Conservation (phyloP, 768 basidiomycete species). For the Amyloporia xantha region DNA sequence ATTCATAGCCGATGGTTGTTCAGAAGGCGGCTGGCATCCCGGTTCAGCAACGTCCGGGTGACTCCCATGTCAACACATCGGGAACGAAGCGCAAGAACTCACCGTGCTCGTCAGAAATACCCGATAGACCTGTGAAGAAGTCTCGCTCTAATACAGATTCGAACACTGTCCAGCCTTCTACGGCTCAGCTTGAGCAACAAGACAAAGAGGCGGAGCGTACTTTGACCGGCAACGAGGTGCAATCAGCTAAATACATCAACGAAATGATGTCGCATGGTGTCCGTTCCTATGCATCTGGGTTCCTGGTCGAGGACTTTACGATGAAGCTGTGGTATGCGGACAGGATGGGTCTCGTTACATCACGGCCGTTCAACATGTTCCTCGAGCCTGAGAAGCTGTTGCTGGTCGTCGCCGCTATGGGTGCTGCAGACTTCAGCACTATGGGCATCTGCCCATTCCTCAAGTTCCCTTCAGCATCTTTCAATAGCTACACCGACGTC, state of each 20-base stretch:
- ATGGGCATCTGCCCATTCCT: conserved; percentile 6
- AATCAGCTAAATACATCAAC: background rate
- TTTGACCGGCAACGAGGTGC: background rate
- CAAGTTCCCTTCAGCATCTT: background rate
- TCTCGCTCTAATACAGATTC: background rate
- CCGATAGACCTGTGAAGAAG: background rate
- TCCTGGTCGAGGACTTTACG: background rate
- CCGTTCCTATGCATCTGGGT: background rate
- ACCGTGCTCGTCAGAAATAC: background rate
- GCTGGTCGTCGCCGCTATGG: conserved; percentile 2
- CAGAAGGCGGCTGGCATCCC: too few relatives aligned
- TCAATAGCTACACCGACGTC: background rate
- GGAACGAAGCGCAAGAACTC: background rate
- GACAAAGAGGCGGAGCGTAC: background rate
- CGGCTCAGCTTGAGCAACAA: background rate
- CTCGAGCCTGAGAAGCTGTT: background rate
- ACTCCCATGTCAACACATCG: too few relatives aligned
- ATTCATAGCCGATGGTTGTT: too few relatives aligned
- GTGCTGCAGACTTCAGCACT: background rate
- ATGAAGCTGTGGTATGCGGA: conserved; percentile 7
- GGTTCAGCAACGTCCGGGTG: too few relatives aligned
- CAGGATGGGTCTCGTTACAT: conserved; percentile 3
- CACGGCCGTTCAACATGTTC: background rate
- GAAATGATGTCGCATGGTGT: background rate
- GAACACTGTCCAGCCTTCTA: too few relatives aligned